Conservation (phyloP, 768 basidiomycete species). For the Naganishia friedmannii region DNA sequence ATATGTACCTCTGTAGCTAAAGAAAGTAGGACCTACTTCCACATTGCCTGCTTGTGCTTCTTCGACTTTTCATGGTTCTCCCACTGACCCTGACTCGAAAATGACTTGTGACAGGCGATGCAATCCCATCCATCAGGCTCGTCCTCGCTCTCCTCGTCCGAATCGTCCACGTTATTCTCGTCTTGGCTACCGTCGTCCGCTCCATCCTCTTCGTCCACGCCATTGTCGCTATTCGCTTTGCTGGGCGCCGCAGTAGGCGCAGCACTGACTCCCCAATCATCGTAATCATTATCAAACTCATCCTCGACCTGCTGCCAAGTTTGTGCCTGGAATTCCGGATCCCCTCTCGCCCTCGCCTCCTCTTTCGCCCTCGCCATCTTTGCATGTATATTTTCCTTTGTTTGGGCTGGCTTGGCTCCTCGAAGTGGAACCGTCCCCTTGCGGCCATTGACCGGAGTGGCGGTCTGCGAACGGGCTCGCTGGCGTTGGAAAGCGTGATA, state of each 20-base stretch:
- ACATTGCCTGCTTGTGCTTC: constrained; percentile 86
- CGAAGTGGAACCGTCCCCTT: constrained; percentile 33
- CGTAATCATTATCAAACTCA: constrained; percentile 53
- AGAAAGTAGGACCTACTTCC: constrained; percentile 53
- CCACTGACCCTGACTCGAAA: constrained; percentile 90
- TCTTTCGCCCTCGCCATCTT: constrained; percentile 48
- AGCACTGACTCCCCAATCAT: constrained; percentile 72
- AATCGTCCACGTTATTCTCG: constrained; percentile 33
- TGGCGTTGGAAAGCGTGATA: constrained; percentile 55
- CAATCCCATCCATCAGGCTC: constrained; percentile 56
- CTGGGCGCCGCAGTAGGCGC: constrained; percentile 64
- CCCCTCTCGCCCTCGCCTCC: constrained; percentile 48
- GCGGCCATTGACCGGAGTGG: constrained; percentile 25
- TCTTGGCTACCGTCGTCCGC: not conserved
- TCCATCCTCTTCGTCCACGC: constrained; percentile 15
- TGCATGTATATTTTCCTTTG: constrained; percentile 50
- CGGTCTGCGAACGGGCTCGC: constrained; percentile 28
- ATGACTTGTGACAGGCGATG: constrained; percentile 85
- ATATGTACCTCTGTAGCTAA: not conserved
- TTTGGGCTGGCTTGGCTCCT: constrained; percentile 56
- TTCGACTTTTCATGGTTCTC: constrained; percentile 91
- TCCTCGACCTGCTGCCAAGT: constrained; percentile 75
- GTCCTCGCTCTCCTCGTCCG: constrained; percentile 38
- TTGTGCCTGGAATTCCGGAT: constrained; percentile 68
- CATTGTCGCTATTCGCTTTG: constrained; percentile 37